phyloP scores from a whole-genome alignment of 495 filamentous ascomycete genomes.

The Neurospora sp. region DNA sequence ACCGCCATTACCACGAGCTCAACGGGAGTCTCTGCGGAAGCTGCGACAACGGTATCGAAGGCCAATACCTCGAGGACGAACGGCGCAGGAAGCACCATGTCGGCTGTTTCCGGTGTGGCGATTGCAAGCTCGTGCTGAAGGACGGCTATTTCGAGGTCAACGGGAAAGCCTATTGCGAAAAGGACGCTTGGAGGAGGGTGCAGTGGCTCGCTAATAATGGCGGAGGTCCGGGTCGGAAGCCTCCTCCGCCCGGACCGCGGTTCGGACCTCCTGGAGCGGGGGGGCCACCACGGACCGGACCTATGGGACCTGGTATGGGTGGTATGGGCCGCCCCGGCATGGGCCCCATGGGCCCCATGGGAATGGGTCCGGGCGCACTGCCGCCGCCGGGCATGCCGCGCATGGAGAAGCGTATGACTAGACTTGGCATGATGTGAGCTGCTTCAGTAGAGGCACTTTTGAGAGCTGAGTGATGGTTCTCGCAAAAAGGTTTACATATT shows the following conservation, averaged over 20 bases:
- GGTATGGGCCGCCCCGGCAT: constrained; percentile 4
- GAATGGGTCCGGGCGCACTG: constrained; percentile 13
- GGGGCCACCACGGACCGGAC: not conserved
- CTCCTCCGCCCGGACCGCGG: constrained; percentile 9
- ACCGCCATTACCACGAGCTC: constrained; percentile 83
- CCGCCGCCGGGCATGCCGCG: constrained; percentile 15
- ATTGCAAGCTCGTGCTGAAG: constrained; percentile 47
- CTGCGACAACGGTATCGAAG: constrained; percentile 83
- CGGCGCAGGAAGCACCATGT: constrained; percentile 73
- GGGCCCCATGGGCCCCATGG: constrained; percentile 1
- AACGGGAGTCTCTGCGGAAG: constrained; percentile 75
- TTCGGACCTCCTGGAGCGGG: constrained; percentile 5
- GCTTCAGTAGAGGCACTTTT: not conserved
- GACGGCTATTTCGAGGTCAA: constrained; percentile 55
- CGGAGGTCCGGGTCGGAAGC: constrained; percentile 1
- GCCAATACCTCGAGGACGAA: constrained; percentile 86
- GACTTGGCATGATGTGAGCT: constrained; percentile 73
- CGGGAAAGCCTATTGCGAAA: constrained; percentile 63
- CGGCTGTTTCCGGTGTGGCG: constrained; percentile 70
- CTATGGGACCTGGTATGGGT: constrained; percentile 10
- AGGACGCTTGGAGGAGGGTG: constrained; percentile 60
- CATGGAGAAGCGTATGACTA: constrained; percentile 71
- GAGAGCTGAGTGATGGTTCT: not conserved
- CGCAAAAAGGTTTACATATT: not conserved
- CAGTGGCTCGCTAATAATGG: constrained; percentile 12